These are phyloP conservation scores for Leishmania guyanensis DNA, from an alignment of 208 protist genomes.

Conservation along the genomic window DNA sequence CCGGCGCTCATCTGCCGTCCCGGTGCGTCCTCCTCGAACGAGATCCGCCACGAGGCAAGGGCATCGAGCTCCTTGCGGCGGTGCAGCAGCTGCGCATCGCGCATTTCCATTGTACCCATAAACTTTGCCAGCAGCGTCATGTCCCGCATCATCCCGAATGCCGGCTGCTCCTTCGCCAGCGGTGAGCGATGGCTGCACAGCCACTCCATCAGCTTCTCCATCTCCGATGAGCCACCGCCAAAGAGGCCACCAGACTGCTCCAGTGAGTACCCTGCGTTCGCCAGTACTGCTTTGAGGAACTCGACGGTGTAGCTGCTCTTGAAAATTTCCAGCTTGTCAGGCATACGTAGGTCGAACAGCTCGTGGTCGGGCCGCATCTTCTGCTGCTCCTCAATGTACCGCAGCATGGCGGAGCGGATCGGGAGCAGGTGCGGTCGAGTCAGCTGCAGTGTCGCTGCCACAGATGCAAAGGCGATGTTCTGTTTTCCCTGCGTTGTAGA, in stretches of 20 bases:
- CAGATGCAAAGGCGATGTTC: conserved; percentile 40
- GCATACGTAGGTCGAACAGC: conserved; percentile 76
- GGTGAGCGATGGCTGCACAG: conserved; percentile 56
- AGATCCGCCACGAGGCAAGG: conserved; percentile 71
- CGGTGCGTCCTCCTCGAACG: conserved; percentile 78
- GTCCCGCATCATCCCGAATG: conserved; percentile 65
- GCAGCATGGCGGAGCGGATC: conserved; percentile 54
- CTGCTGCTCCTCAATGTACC: conserved; percentile 56
- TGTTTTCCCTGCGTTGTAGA: conserved; percentile 64
- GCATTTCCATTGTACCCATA: conserved; percentile 82
- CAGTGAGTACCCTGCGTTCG: conserved; percentile 55
- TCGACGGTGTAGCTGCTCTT: conserved; percentile 60
- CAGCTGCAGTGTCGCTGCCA: conserved; percentile 63
- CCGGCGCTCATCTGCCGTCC: conserved; percentile 74
- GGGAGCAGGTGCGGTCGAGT: conserved; percentile 50
- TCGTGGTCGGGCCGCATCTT: conserved; percentile 24
- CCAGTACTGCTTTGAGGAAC: conserved; percentile 65
- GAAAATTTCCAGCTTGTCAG: conserved; percentile 79
- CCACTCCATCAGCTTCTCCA: conserved; percentile 84
- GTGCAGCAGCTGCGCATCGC: conserved; percentile 68
- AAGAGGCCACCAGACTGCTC: conserved; percentile 46
- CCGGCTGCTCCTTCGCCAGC: conserved; percentile 60
- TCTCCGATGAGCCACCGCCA: conserved; percentile 42
- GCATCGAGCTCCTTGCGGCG: conserved; percentile 60
- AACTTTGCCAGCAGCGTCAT: conserved; percentile 81